These are phyloP conservation scores for Trametes coccinea DNA, from an alignment of 768 basidiomycete species.

Conservation along the genomic window DNA sequence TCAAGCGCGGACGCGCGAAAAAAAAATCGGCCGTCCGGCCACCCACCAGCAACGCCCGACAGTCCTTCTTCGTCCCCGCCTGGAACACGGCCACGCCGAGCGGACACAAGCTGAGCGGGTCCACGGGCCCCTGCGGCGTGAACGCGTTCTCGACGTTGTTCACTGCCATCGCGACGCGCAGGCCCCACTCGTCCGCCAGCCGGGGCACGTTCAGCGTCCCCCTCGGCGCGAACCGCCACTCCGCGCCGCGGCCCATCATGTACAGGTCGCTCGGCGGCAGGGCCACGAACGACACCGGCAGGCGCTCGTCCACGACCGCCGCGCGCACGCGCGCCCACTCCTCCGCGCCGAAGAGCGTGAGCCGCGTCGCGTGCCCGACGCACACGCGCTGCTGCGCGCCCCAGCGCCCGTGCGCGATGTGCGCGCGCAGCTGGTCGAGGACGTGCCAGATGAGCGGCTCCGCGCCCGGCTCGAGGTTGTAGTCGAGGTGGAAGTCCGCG, in stretches of 20 bases:
- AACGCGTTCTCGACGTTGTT: slow-evolving; percentile 71
- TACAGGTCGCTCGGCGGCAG: slow-evolving; percentile 68
- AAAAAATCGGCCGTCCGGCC: too few species aligned
- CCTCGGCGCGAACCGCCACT: slow-evolving; percentile 41
- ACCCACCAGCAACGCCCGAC: slow-evolving; percentile 48
- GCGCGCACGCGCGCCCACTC: slow-evolving; percentile 42
- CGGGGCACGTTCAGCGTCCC: slow-evolving; percentile 56
- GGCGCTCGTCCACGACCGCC: slow-evolving; percentile 38
- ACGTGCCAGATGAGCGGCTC: slow-evolving; percentile 60
- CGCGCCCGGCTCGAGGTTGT: slow-evolving; percentile 52
- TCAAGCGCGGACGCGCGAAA: too few species aligned
- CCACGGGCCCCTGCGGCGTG: slow-evolving; percentile 65
- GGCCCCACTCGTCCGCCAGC: slow-evolving; percentile 43
- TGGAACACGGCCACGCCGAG: slow-evolving; percentile 63
- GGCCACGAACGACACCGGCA: slow-evolving; percentile 55
- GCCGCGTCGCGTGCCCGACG: slow-evolving; percentile 62
- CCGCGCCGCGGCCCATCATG: slow-evolving; percentile 57
- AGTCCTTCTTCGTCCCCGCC: slow-evolving; percentile 48
- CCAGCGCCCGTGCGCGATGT: slow-evolving; percentile 30
- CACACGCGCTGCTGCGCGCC: slow-evolving; percentile 41
- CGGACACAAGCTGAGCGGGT: slow-evolving; percentile 59
- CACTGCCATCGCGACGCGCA: slow-evolving; percentile 56
- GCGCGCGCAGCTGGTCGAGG: slow-evolving; percentile 41
- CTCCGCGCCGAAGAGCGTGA: slow-evolving; percentile 47
- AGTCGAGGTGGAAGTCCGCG: slow-evolving; percentile 69